Percentiles rank a stretch among this genome's conserved stretches.
Evolutionary conservation across 768 basidiomycete genomes (phyloP).

Genomic region (Trametes cubensis): DNA sequence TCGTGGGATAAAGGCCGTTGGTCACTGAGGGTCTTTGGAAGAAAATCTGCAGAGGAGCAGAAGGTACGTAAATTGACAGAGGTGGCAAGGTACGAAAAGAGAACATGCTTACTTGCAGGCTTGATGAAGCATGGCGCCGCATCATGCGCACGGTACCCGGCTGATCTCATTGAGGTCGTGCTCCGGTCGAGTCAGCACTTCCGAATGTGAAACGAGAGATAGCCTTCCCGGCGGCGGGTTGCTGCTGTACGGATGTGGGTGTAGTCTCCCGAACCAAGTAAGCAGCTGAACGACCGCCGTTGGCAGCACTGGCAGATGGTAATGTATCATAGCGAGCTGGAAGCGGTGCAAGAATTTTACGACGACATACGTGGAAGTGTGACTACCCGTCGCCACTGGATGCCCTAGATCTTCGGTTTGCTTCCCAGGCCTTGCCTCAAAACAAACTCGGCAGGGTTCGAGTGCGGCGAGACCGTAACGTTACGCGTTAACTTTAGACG

Average conservation of each 20-base stretch:
- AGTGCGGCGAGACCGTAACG: background rate
- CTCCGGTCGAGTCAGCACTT: background rate
- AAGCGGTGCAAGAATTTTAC: constrained; percentile 9
- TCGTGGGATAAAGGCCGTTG: constrained; percentile 17
- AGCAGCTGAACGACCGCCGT: constrained; percentile 1
- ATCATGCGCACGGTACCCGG: constrained; percentile 15
- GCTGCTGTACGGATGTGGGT: background rate
- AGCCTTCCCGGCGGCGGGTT: constrained; percentile 3
- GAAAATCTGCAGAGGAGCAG: constrained; percentile 14
- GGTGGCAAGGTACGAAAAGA: constrained; percentile 18
- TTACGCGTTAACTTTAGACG: background rate
- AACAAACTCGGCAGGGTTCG: background rate
- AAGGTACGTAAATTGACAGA: constrained; percentile 19
- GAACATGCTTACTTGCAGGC: constrained; percentile 22
- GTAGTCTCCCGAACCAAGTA: constrained; percentile 11
- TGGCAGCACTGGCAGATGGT: constrained; percentile 15
- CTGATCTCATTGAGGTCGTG: constrained; percentile 17
- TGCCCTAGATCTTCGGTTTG: constrained; percentile 2
- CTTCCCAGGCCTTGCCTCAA: background rate
- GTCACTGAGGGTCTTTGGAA: constrained; percentile 1
- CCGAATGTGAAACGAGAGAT: constrained; percentile 11
- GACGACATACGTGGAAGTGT: constrained; percentile 8
- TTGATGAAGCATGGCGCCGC: constrained; percentile 23
- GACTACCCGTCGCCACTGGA: constrained; percentile 3
- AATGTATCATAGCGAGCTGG: constrained; percentile 16